Conservation (phyloP, 2,329 filamentous ascomycete genomes). For the Alternaria solani region DNA sequence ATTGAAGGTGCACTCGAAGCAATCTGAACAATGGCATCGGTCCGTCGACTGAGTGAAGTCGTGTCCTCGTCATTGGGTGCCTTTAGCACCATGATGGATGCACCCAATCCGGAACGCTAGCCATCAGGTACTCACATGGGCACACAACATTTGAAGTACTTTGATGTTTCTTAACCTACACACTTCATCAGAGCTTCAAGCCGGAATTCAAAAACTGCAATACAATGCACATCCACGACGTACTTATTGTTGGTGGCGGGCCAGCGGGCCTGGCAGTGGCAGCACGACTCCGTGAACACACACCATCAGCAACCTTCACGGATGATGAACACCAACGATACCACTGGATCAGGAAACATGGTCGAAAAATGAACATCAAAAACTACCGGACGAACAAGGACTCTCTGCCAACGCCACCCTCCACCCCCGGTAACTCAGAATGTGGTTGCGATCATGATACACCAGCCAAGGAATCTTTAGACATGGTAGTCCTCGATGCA, state of each 20-base stretch:
- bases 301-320: conserved; percentile 80
- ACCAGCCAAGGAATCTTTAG: conserved; percentile 18
- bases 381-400: conserved; percentile 56
- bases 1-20: neutral
- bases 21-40: neutral
- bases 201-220: neutral
- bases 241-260: conserved; percentile 76
- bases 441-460: conserved; percentile 23
- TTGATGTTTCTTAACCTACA: neutral
- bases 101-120: conserved; percentile 10
- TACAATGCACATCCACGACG: conserved; percentile 62
- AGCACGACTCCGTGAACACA: conserved; percentile 73
- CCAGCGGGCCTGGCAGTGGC: conserved; percentile 79
- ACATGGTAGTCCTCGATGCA: conserved; percentile 70
- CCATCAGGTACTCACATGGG: conserved; percentile 34
- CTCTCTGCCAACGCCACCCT: conserved; percentile 35
- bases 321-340: conserved; percentile 85
- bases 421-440: conserved; percentile 30
- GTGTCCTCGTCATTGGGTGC: conserved; percentile 6
- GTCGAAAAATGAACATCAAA: conserved; percentile 66
- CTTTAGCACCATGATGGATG: conserved; percentile 35
- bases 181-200: neutral
- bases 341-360: conserved; percentile 76
- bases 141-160: neutral
- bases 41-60: neutral